Evolutionary conservation across 306 rosid genomes (phyloP).

Genomic region (Datisca glomerata): DNA sequence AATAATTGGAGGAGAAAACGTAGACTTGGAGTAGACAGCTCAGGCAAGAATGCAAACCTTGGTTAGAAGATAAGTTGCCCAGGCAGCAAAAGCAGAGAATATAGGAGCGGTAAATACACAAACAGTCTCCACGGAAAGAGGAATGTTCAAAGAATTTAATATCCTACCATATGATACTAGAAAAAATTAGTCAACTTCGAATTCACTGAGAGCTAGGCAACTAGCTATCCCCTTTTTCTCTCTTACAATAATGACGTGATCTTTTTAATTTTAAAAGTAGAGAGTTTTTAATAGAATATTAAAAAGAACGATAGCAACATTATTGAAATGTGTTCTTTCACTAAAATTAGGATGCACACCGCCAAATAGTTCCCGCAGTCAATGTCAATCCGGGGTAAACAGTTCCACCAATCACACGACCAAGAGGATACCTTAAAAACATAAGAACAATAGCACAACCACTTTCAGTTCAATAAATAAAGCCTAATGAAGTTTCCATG

Average conservation of each 20-base stretch:
- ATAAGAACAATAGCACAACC: constrained; percentile 3
- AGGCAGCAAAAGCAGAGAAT: constrained; percentile 95
- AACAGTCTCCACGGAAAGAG: constrained; percentile 92
- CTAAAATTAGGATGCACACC: constrained; percentile 37
- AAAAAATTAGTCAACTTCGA: constrained; percentile 3
- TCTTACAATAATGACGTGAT: too few species aligned
- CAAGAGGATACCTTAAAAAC: constrained; percentile 89
- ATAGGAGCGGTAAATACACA: constrained; percentile 97
- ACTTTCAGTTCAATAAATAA: too few species aligned
- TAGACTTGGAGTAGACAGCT: constrained; percentile 1
- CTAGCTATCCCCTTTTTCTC: too few species aligned
- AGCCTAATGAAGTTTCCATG: too few species aligned
- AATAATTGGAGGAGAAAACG: constrained; percentile 8
- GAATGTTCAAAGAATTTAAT: constrained; percentile 78
- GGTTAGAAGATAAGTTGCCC: constrained; percentile 87
- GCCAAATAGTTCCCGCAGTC: constrained; percentile 90
- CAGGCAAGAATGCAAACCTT: constrained; percentile 41
- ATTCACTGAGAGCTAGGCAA: constrained; percentile 1
- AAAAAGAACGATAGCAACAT: background rate
- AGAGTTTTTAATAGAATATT: background rate
- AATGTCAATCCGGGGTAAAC: constrained; percentile 96
- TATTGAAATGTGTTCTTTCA: constrained; percentile 1
- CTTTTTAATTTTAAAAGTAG: background rate
- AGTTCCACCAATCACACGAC: constrained; percentile 97
- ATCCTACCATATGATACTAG: constrained; percentile 40